Base-by-base conservation (phyloP, 805 yeast genomes). In the Nakazawaea ishiwadae region DNA sequence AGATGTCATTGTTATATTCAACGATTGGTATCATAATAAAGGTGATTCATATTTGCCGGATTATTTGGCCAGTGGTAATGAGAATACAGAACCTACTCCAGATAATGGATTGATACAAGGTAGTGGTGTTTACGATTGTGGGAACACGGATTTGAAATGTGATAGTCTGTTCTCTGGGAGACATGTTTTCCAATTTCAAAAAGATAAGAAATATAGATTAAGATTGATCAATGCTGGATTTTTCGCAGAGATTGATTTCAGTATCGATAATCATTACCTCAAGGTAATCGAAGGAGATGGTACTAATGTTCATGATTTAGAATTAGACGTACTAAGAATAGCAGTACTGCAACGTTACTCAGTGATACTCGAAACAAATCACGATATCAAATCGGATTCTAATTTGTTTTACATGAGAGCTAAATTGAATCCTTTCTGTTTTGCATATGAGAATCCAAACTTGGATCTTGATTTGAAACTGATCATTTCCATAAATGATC, bases 241-340 rank as follows among this genome's bases (percentile, higher is more conserved):
- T 58, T 77, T 80, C 35, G 75, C 73, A 3, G 71, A 82, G 3
- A 81, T 78, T 51, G 68, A 68, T 47, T 58, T 79, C 38, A 71
- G 69, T 47, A 62, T 79, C 41, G 79, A 75, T 51, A 73, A 66
- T 48, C 83, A 76, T 54, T 61, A 59, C 16, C 59, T 79, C 50
- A 68, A 73, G 2, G 66, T 79, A 4, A 71, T 79, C 27, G 86
- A 78, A 53, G 66, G 74, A 27, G 85, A 79, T 52, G 84, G 85
- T 21, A 67, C 76, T 10, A 58, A 68, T 37, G 75, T 78, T 2
- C 69, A 73, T 42, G 78, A 78, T 6, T 21, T 39, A 10, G 40
- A 43, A 21, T 33, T 44, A 15, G 52, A 51, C 34, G 42, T 31
- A 20, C 30, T 53, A 3, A 42, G 45, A 35, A 36, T 53, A 3